A percentile compares a stretch with the other conserved stretches of the same genome.
phyloP scores from a whole-genome alignment of 108 stramenopile genomes.

The Cyclotella choctawhatcheeana region DNA sequence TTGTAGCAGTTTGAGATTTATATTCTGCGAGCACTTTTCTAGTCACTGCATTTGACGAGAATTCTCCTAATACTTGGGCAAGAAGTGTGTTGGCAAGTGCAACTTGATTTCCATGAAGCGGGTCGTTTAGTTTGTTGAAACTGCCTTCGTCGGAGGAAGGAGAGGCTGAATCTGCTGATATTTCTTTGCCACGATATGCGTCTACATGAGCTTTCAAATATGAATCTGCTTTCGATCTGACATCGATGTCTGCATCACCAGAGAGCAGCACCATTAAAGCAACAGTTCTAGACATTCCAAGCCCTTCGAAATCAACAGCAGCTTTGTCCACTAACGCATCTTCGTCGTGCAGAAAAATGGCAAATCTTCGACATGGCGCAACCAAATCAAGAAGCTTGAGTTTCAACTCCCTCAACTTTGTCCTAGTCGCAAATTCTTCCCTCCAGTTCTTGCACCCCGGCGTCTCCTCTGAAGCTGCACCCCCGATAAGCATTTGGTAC shows the following conservation, averaged over 20 bases:
- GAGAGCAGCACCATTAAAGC: conserved; percentile 62
- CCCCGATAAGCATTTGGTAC: conserved; percentile 57
- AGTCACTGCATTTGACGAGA: conserved; percentile 16
- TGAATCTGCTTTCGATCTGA: conserved; percentile 57
- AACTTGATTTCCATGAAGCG: conserved; percentile 53
- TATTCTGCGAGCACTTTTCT: conserved; percentile 9
- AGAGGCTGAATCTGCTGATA: background rate
- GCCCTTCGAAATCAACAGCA: background rate
- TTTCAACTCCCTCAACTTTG: conserved; percentile 46
- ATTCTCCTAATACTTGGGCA: conserved; percentile 59
- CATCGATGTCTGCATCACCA: conserved; percentile 67
- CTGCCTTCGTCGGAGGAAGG: background rate
- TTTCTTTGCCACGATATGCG: conserved; percentile 47
- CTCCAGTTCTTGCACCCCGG: conserved; percentile 65
- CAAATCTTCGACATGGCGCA: conserved; percentile 65
- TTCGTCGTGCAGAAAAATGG: conserved; percentile 57
- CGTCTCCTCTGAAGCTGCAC: conserved; percentile 45
- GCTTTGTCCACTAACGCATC: background rate
- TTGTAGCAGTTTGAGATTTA: conserved; percentile 33
- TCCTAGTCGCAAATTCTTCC: conserved; percentile 26
- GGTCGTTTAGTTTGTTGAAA: conserved; percentile 5
- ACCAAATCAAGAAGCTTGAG: conserved; percentile 72
- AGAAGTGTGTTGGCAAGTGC: conserved; percentile 50
- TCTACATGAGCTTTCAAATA: conserved; percentile 76
- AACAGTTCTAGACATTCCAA: conserved; percentile 63